Evolutionary conservation across 805 yeast species (phyloP).

Genomic region (Yamadazyma laniorum): DNA sequence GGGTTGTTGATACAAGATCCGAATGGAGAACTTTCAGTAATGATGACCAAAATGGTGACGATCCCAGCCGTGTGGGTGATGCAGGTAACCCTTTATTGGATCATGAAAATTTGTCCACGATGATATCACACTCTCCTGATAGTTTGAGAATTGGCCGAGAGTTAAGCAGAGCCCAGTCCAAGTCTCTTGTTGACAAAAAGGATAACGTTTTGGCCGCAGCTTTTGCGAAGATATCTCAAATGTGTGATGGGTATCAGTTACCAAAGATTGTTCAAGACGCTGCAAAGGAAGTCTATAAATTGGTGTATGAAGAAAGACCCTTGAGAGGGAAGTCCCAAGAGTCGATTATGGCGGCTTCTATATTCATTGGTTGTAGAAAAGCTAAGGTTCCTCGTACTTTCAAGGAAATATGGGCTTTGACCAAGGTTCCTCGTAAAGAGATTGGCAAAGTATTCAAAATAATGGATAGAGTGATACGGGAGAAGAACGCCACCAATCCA

Average conservation of each 20-base stretch:
- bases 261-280: conserved; percentile 97
- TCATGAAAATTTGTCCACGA: conserved; percentile 86
- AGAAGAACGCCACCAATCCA: conserved; percentile 55
- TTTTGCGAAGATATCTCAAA: conserved; percentile 84
- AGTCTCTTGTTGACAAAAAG: conserved; percentile 78
- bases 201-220: conserved; percentile 88
- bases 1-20: conserved; percentile 90
- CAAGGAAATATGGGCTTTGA: conserved; percentile 92
- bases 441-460: conserved; percentile 88
- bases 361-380: conserved; percentile 89
- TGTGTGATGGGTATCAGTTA: conserved; percentile 94
- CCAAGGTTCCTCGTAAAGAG: conserved; percentile 90
- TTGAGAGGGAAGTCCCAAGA: conserved; percentile 90
- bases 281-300: conserved; percentile 92
- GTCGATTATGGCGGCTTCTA: conserved; percentile 94
- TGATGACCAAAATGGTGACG: conserved; percentile 97
- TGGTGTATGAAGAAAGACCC: conserved; percentile 82
- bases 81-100: conserved; percentile 91
- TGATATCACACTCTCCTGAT: conserved; percentile 84
- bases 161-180: conserved; percentile 84
- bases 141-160: conserved; percentile 88
- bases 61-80: conserved; percentile 99
- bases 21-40: conserved; percentile 99
- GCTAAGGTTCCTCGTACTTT: conserved; percentile 93
- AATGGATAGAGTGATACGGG: conserved; percentile 59